Base-by-base conservation (phyloP, 139 green algal genomes). In the Volvox reticuliferus region DNA sequence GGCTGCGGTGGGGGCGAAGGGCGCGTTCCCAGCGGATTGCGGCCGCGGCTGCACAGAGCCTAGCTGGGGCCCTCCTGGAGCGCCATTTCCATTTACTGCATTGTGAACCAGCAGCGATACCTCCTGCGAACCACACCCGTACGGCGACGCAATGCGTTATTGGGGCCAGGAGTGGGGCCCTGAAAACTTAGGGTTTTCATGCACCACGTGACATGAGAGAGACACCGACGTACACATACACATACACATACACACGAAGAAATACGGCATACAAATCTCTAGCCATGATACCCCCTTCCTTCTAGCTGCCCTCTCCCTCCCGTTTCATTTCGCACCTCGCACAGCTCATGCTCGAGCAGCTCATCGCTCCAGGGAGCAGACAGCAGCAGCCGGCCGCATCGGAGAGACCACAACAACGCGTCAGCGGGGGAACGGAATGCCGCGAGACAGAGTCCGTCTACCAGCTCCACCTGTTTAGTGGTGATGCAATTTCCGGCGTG, bases 331-430 rank as follows among this genome's bases (percentile, higher is more conserved):
- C 78, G 20, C 78, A 83, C 68, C 69, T 88, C 73, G n/a, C 86
- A 89, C 67, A 93, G 79, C 36, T 88, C 79, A 76, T 93, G 91
- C 63, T 92, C 55, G 68, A 93, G 91, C 73, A 92, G 89, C 55
- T 86, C 73, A 19, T 86, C 75, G 61, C 82, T 79, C 91, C 92
- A 94, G 76, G 62, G 62, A 12, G 82, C 82, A 12, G 21, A 37
- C 82, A 88, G 62, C 82, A 88, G 86, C 79, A 28, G 69, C 20
- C n/a, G 20, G 1, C 79, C 67, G 67, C 33, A 91, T 65, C 78
- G 82, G 87, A 93, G 37, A 62, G 86, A 75, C 86, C 86, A 93
- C 30, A 67, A 63, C 44, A 93, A 44, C 33, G 79, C 87, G 30
- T 79, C 67, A 14, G 78, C 86, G 12, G 91, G 1, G 21, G 63